Evolutionary conservation across 1,284 basidiomycete genomes (phyloP).

Genomic region (Ganoderma multipileum): DNA sequence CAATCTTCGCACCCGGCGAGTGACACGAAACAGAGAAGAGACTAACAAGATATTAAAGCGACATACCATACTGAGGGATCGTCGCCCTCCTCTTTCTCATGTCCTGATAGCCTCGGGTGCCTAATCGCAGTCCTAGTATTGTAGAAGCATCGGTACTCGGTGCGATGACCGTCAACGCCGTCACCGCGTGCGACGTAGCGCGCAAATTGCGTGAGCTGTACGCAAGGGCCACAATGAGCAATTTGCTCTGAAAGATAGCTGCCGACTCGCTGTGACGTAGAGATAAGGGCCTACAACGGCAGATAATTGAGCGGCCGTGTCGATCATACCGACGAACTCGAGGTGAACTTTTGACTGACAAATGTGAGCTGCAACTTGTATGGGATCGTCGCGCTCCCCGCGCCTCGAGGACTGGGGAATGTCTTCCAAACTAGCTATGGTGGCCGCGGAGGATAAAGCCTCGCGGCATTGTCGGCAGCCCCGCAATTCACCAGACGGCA

Average conservation of each 20-base stretch:
- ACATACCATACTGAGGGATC: constrained; percentile 16
- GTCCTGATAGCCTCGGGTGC: constrained; percentile 5
- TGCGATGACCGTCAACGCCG: constrained; percentile 13
- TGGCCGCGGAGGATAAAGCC: background rate
- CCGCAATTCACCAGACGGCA: background rate
- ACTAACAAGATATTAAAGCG: constrained; percentile 6
- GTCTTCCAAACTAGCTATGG: background rate
- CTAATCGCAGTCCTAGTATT: constrained; percentile 5
- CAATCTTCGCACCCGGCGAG: background rate
- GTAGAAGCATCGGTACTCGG: constrained; percentile 25
- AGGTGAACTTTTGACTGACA: background rate
- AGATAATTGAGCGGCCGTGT: background rate
- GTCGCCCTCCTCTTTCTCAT: constrained; percentile 15
- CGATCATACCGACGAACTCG: background rate
- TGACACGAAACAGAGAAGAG: constrained; percentile 9
- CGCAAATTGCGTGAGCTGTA: constrained; percentile 2
- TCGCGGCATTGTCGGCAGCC: constrained; percentile 16
- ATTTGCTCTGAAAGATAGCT: background rate
- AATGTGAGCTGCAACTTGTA: background rate
- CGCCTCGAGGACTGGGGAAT: constrained; percentile 1
- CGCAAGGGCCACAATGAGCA: background rate
- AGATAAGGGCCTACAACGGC: background rate
- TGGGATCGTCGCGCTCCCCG: constrained; percentile 1
- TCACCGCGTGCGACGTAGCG: constrained; percentile 1
- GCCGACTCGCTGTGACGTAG: constrained; percentile 1